These are phyloP conservation scores for Amanita rimosa DNA, from an alignment of 768 basidiomycete genomes.

Conservation along the genomic window DNA sequence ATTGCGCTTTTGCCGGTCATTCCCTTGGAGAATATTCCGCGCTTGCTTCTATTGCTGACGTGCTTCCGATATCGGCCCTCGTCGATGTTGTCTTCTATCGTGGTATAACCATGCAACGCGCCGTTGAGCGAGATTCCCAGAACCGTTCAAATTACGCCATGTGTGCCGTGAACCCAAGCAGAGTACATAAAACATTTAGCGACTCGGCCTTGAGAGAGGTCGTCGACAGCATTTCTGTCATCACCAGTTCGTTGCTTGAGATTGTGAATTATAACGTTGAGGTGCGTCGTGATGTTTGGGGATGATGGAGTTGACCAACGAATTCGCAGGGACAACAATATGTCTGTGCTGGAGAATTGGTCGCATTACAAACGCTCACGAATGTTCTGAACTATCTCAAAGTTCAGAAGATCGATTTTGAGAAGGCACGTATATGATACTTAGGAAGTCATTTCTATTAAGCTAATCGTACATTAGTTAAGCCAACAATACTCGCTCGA, in stretches of 20 bases:
- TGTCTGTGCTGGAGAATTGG: constrained; percentile 94
- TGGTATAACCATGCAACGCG: constrained; percentile 99
- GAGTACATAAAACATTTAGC: constrained; percentile 89
- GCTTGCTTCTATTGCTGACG: constrained; percentile 93
- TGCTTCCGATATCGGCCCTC: constrained; percentile 87
- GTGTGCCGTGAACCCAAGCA: constrained; percentile 98
- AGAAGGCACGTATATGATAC: constrained; percentile 40
- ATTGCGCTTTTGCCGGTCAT: constrained; percentile 94
- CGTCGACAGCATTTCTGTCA: constrained; percentile 77
- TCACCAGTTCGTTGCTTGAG: constrained; percentile 78
- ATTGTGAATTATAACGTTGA: constrained; percentile 97
- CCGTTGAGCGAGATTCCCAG: constrained; percentile 88
- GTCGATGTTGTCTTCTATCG: constrained; percentile 99
- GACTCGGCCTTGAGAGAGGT: constrained; percentile 96
- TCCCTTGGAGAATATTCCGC: constrained; percentile 99
- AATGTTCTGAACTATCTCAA: constrained; percentile 96
- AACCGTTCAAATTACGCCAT: constrained; percentile 97
- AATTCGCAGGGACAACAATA: constrained; percentile 88
- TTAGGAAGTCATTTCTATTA: constrained; percentile 6
- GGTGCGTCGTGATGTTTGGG: constrained; percentile 27
- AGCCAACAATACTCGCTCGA: constrained; percentile 83
- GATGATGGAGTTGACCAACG: constrained; percentile 4
- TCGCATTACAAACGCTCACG: constrained; percentile 87
- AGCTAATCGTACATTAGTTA: constrained; percentile 33
- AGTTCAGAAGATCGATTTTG: constrained; percentile 89